A percentile compares a stretch with the other conserved stretches of the same genome.
Conservation (phyloP, 352 stramenopile species). For the Phytophthora foliorum region DNA sequence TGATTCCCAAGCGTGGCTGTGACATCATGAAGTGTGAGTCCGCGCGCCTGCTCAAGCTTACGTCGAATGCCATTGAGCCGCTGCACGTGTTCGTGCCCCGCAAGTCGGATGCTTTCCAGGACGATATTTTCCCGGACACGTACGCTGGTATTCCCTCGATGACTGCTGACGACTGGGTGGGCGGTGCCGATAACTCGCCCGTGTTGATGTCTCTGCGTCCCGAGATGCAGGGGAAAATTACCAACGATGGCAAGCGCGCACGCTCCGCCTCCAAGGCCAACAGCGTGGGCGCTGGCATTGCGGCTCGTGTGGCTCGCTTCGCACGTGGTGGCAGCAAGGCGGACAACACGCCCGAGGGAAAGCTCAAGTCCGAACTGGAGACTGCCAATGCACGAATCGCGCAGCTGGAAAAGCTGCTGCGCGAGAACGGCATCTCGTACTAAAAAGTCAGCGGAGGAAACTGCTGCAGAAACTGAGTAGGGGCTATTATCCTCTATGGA, state of each 20-base stretch:
- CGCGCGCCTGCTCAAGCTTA: slow-evolving; percentile 95
- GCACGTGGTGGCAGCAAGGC: slow-evolving; percentile 47
- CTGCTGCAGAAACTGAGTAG: slow-evolving; percentile 38
- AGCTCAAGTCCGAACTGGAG: slow-evolving; percentile 83
- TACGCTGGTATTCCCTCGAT: slow-evolving; percentile 96
- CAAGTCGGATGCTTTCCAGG: slow-evolving; percentile 99
- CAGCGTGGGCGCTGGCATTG: slow-evolving; percentile 51
- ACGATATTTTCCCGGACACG: slow-evolving; percentile 99
- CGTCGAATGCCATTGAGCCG: slow-evolving; percentile 97
- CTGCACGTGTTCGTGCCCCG: slow-evolving; percentile 97
- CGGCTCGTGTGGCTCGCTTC: slow-evolving; percentile 57
- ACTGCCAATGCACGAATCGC: slow-evolving; percentile 87
- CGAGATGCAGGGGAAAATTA: slow-evolving; percentile 86
- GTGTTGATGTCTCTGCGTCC: slow-evolving; percentile 95
- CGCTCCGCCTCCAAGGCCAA: slow-evolving; percentile 55
- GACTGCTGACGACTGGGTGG: slow-evolving; percentile 96
- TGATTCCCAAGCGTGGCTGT: slow-evolving; percentile 98
- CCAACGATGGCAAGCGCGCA: slow-evolving; percentile 84
- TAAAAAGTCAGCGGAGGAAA: slow-evolving; percentile 45
- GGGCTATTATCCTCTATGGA: slow-evolving; percentile 33
- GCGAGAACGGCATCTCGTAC: slow-evolving; percentile 85
- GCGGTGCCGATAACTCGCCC: slow-evolving; percentile 94
- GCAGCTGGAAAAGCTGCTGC: slow-evolving; percentile 85
- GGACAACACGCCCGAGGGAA: slow-evolving; percentile 58
- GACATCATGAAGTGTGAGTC: slow-evolving; percentile 99